Base-by-base conservation (phyloP, 2,329 filamentous ascomycete species). In the Aspergillus amoenus region DNA sequence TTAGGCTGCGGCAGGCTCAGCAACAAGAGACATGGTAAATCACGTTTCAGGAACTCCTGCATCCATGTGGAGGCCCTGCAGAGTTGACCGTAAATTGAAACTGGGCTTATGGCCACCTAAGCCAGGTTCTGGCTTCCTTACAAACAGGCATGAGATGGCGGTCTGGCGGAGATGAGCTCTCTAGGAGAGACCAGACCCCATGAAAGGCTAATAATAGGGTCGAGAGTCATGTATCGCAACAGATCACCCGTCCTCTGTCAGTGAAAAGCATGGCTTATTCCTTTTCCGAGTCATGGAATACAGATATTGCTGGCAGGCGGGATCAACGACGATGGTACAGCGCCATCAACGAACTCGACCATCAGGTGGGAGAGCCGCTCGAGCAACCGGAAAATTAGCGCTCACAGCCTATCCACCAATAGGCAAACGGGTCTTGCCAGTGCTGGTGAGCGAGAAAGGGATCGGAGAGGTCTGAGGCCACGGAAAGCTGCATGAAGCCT, bases 401-500 rank as follows among this genome's bases (percentile, higher is more conserved):
- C 56, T 57, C 53, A 52, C 45, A 18, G 42, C 13, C 43, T 46
- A 39, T 64, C 21, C 13, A 52, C 67, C 69, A 72, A 71, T 71
- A 44, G 62, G 42, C 48, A 37, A 47, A 49, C 32, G 27, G 41
- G 27, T 22, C 49, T n/a, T 46, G 32, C 58, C 50, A 54, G 52
- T 30, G 50, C 57, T 66, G 58, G 59, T 66, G 56, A 46, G 63
- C 61, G 55, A 66, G 54, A 64, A 60, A 53, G 63, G 52, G 58
- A 64, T 66, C 59, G 67, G 64, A 61, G 60, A 68, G 68, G 69
- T 64, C 69, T 71, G 61, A 71, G 67, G 66, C 64, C 59, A 55
- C 70, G 70, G 70, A 50, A 66, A 62, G 65, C 62, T 69, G 69
- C 70, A 72, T 66, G 58, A 58, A 30, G 54, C 61, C 55, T 55